These are phyloP conservation scores for Kalanchoe fedtschenkoi DNA, from an alignment of 164 flowering plant genomes.

Conservation along the genomic window DNA sequence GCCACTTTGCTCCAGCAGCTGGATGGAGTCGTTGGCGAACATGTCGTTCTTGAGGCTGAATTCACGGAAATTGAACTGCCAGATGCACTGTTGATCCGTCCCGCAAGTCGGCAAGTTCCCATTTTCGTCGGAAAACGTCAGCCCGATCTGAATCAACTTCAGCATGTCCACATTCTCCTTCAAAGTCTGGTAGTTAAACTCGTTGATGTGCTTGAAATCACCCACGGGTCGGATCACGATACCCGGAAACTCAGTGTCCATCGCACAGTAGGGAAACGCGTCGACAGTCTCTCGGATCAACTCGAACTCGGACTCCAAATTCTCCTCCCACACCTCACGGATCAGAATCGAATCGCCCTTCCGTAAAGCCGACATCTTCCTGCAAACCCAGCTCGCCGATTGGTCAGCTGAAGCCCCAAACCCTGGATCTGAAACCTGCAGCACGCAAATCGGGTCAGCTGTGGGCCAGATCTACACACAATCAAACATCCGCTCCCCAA, in stretches of 20 bases:
- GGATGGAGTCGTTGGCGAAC: constrained; percentile 36
- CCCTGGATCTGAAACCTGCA: neutral
- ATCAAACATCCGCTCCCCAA: too few relatives aligned
- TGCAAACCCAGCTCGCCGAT: too few relatives aligned
- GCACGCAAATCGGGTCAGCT: neutral
- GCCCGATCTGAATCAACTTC: constrained; percentile 44
- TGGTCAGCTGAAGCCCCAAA: neutral
- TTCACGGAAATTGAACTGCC: constrained; percentile 50
- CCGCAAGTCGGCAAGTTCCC: constrained; percentile 44
- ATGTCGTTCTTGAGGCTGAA: constrained; percentile 31
- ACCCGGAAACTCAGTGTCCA: constrained; percentile 12
- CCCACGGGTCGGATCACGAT: constrained; percentile 40
- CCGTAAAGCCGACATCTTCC: neutral
- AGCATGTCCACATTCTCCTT: constrained; percentile 38
- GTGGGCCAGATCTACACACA: neutral
- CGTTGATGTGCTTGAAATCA: constrained; percentile 30
- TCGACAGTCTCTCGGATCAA: neutral
- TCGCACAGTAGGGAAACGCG: neutral
- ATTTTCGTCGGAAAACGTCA: constrained; percentile 38
- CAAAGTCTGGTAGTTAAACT: constrained; percentile 36
- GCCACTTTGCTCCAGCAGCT: constrained; percentile 37
- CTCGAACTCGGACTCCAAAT: neutral
- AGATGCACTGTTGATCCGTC: constrained; percentile 25
- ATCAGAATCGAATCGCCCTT: neutral
- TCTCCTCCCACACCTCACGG: neutral